Conservation (phyloP, 2,329 filamentous ascomycete species). For the Beauveria australis region DNA sequence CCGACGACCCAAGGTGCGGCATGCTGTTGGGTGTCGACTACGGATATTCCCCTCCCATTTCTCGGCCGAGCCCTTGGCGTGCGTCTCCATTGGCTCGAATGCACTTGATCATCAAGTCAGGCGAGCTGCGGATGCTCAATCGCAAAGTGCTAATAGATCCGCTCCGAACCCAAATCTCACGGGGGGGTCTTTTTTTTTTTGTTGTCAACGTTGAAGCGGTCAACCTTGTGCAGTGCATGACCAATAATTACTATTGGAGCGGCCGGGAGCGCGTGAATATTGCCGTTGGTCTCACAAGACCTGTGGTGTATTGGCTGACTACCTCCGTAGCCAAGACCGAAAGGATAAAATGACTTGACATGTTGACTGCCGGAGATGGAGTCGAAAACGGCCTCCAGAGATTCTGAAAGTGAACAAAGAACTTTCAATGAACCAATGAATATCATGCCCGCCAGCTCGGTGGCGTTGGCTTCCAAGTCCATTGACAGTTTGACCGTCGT, state of each 20-base stretch:
- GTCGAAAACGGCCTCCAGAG: constrained; percentile 23
- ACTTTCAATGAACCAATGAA: neutral
- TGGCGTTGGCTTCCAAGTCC: too few relatives aligned
- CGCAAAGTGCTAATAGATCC: constrained; percentile 32
- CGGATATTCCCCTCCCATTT: constrained; percentile 27
- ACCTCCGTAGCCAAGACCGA: constrained; percentile 27
- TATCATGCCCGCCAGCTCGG: neutral
- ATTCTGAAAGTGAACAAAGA: constrained; percentile 19
- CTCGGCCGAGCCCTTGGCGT: neutral
- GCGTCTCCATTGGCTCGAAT: constrained; percentile 36
- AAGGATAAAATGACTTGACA: constrained; percentile 26
- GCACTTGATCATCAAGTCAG: constrained; percentile 39
- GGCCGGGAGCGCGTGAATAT: constrained; percentile 33
- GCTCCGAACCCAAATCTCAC: constrained; percentile 23
- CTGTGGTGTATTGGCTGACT: constrained; percentile 28
- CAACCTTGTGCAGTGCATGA: constrained; percentile 42
- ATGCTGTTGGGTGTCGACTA: constrained; percentile 27
- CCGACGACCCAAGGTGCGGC: constrained; percentile 40
- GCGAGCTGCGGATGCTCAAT: constrained; percentile 36
- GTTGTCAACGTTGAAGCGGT: constrained; percentile 43
- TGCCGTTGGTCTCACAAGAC: constrained; percentile 34
- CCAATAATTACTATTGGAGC: constrained; percentile 36
- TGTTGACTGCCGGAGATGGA: constrained; percentile 32
- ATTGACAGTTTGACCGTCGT: too few relatives aligned
- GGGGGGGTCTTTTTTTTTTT: too few relatives aligned